Evolutionary conservation across 2,329 filamentous ascomycete genomes (phyloP).

Genomic region (Whalleya microplaca): DNA sequence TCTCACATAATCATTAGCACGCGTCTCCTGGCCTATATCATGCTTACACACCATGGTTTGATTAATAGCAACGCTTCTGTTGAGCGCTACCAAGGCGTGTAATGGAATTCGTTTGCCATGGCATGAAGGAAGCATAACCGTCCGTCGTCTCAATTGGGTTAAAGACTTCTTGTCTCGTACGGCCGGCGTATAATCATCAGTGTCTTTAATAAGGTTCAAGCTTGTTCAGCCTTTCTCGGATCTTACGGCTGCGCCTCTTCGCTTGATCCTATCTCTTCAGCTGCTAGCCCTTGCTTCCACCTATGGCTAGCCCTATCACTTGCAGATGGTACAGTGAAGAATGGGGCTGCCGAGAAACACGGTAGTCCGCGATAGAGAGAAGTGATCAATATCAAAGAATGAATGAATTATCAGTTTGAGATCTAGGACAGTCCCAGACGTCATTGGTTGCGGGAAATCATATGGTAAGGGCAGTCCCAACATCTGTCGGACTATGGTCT

Average conservation of each 20-base stretch:
- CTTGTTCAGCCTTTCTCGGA: not conserved
- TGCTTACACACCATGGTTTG: too few species aligned
- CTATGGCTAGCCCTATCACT: too few species aligned
- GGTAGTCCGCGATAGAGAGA: too few species aligned
- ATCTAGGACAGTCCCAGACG: not conserved
- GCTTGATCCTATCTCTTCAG: not conserved
- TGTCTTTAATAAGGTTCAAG: not conserved
- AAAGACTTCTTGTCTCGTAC: not conserved
- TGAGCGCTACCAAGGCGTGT: too few species aligned
- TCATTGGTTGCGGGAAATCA: too few species aligned
- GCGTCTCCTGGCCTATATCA: too few species aligned
- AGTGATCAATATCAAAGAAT: too few species aligned
- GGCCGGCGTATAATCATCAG: not conserved
- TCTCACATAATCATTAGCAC: too few species aligned
- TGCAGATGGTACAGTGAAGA: too few species aligned
- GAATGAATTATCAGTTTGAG: not conserved
- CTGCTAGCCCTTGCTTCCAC: not conserved
- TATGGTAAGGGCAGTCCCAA: not conserved
- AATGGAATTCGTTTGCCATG: too few species aligned
- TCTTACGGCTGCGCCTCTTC: not conserved
- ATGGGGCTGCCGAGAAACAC: too few species aligned
- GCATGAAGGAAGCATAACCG: not conserved
- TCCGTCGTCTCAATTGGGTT: not conserved
- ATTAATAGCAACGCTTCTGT: not conserved
- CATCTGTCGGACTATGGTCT: not conserved